A percentile compares a stretch with the other conserved stretches of the same genome.
Evolutionary conservation across 1,139 yeast genomes (phyloP).

Genomic region (Saccharomyces hybrid): DNA sequence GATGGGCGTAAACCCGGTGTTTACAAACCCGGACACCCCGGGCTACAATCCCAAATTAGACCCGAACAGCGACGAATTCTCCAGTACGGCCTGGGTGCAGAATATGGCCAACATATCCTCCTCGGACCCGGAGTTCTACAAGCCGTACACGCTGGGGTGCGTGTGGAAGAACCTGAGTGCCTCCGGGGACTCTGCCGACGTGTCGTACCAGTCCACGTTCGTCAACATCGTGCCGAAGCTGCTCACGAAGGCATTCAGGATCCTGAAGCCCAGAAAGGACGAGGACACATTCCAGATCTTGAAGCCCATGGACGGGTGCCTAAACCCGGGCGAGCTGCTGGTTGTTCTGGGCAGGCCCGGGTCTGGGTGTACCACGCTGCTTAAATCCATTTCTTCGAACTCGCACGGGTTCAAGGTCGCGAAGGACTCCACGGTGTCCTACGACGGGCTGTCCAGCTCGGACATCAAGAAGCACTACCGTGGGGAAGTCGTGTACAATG

Average conservation of each 20-base stretch:
- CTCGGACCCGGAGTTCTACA: conserved; percentile 57
- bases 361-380: conserved; percentile 73
- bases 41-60: conserved; percentile 42
- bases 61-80: conserved; percentile 51
- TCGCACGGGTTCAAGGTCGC: conserved; percentile 65
- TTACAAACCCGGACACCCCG: conserved; percentile 9
- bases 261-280: conserved; percentile 21
- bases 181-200: conserved; percentile 66
- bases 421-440: conserved; percentile 41
- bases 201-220: conserved; percentile 73
- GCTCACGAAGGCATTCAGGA: conserved; percentile 15
- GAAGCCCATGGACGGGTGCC: conserved; percentile 58
- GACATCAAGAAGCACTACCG: conserved; percentile 47
- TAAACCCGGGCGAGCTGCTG: conserved; percentile 64
- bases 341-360: conserved; percentile 81
- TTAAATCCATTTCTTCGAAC: conserved; percentile 61
- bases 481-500: conserved; percentile 67
- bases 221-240: conserved; percentile 39
- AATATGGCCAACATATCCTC: conserved; percentile 51
- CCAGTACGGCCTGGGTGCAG: conserved; percentile 62
- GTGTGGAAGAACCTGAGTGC: conserved; percentile 63
- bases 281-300: conserved; percentile 44
- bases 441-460: conserved; percentile 42
- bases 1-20: conserved; percentile 20
- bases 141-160: conserved; percentile 59